Conservation (phyloP, 371 early-diverging fungal genomes). For the Chytridiales sp. region DNA sequence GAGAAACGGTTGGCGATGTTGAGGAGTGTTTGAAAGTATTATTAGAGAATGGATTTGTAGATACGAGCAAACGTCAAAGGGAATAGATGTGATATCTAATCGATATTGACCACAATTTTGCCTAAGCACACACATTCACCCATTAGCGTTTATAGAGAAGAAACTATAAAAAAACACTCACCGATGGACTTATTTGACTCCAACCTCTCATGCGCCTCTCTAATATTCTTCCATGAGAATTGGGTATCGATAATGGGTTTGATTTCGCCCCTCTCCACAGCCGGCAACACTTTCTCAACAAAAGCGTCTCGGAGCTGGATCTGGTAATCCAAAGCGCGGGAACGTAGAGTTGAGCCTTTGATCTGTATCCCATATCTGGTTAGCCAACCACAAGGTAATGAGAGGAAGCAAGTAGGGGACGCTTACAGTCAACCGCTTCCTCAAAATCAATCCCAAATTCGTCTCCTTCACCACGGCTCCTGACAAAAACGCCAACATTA, state of each 20-base stretch:
- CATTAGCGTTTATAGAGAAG: neutral
- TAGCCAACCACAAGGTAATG: neutral
- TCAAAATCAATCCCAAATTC: slow-evolving; percentile 56
- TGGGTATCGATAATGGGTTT: slow-evolving; percentile 59
- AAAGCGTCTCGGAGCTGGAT: slow-evolving; percentile 49
- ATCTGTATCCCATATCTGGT: slow-evolving; percentile 40
- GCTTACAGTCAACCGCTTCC: slow-evolving; percentile 63
- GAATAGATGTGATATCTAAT: too few relatives aligned
- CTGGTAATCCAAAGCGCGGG: slow-evolving; percentile 65
- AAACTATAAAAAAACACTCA: slow-evolving; percentile 53
- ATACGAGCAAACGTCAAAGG: too few relatives aligned
- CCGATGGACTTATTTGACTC: slow-evolving; percentile 65
- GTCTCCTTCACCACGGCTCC: slow-evolving; percentile 50
- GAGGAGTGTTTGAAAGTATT: slow-evolving; percentile 52
- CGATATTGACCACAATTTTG: slow-evolving; percentile 36
- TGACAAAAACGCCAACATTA: slow-evolving; percentile 56
- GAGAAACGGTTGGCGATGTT: slow-evolving; percentile 66
- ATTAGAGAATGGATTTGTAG: too few relatives aligned
- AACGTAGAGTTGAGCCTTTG: slow-evolving; percentile 70
- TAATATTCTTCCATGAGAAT: slow-evolving; percentile 67
- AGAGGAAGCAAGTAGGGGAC: neutral
- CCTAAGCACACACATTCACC: slow-evolving; percentile 6
- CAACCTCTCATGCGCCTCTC: slow-evolving; percentile 63
- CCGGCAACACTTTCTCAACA: slow-evolving; percentile 50
- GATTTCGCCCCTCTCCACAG: slow-evolving; percentile 45